Evolutionary conservation across 176 grass and related monocot species (phyloP).

Genomic region (Dactylis glomerata): DNA sequence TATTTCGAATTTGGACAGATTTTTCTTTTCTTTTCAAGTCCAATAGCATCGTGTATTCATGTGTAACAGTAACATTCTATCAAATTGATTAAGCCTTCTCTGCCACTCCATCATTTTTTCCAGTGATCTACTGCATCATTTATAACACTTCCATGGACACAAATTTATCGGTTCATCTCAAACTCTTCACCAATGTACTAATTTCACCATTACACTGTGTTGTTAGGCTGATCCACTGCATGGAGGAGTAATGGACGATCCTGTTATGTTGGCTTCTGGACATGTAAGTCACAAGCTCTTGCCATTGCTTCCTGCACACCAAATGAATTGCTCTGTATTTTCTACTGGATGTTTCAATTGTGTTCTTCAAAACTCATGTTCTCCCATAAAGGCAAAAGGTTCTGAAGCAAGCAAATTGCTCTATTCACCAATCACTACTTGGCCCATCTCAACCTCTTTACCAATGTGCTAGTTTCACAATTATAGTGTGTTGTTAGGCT

Average conservation of each 20-base stretch:
- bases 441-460: no score
- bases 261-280: constrained; percentile 33
- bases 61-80: background rate
- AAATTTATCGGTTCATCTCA: background rate
- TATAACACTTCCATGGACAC: background rate
- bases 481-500: no score
- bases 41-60: background rate
- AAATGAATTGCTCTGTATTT: background rate
- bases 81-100: background rate
- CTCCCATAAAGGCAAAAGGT: background rate
- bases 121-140: background rate
- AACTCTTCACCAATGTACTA: background rate
- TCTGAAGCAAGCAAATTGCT: background rate
- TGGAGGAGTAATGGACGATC: constrained; percentile 22
- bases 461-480: no score
- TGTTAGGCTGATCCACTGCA: constrained; percentile 22
- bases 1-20: background rate
- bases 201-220: constrained; percentile 2
- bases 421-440: background rate
- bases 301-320: background rate
- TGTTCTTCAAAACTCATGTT: constrained; percentile 1
- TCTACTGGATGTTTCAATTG: background rate
- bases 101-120: background rate
- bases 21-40: background rate
- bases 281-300: constrained; percentile 26